phyloP scores from a whole-genome alignment of 2,329 filamentous ascomycete species.

The Cytospora piceae region DNA sequence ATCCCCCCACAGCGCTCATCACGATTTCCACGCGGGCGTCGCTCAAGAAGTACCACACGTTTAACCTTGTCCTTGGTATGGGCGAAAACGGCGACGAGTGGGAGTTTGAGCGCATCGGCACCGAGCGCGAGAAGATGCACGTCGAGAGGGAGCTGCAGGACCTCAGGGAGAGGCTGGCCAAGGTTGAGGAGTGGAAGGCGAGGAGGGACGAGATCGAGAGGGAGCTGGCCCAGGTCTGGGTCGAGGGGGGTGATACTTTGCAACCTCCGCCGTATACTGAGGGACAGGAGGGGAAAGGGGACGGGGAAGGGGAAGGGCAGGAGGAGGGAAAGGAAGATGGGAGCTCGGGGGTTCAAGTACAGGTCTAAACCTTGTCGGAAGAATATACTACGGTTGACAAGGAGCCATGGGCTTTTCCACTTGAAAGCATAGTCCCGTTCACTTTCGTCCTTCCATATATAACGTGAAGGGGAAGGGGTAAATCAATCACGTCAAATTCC shows the following conservation, averaged over 20 bases:
- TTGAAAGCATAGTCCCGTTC: not conserved
- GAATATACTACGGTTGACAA: not conserved
- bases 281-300: constrained; percentile 21
- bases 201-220: constrained; percentile 79
- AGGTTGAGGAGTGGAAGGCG: constrained; percentile 83
- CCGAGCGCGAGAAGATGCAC: constrained; percentile 87
- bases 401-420: not conserved
- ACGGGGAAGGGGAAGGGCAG: not conserved
- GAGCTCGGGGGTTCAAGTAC: constrained; percentile 4
- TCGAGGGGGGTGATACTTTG: constrained; percentile 54
- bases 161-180: constrained; percentile 75
- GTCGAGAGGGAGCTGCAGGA: constrained; percentile 91
- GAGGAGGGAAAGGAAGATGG: constrained; percentile 26
- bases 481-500: not conserved
- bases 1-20: constrained; percentile 67
- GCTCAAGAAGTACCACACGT: constrained; percentile 94
- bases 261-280: constrained; percentile 51
- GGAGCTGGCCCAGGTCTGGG: constrained; percentile 72
- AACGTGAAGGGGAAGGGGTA: not conserved
- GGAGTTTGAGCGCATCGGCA: constrained; percentile 93
- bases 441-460: not conserved
- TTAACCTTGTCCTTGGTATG: constrained; percentile 81
- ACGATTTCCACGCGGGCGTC: constrained; percentile 95
- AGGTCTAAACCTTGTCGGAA: not conserved
- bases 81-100: constrained; percentile 84